phyloP scores from a whole-genome alignment of 306 rosid species.

The Pterocarpus macrocarpus region DNA sequence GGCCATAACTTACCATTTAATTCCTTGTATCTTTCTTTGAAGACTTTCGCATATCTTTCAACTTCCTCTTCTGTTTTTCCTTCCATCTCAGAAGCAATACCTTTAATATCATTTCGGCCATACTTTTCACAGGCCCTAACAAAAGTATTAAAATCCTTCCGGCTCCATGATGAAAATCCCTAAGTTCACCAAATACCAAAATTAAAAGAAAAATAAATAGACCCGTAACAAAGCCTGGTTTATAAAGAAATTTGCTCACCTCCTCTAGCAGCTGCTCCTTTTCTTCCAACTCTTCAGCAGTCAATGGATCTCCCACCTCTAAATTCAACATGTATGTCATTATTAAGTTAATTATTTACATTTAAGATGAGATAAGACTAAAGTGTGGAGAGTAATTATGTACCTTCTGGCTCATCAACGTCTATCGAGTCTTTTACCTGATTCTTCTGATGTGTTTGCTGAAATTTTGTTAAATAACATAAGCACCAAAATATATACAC shows the following conservation, averaged over 20 bases:
- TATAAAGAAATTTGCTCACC: slow-evolving; percentile 53
- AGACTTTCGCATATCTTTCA: slow-evolving; percentile 90
- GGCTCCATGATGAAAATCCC: slow-evolving; percentile 99
- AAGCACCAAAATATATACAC: slow-evolving; percentile 34
- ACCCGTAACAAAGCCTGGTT: slow-evolving; percentile 23
- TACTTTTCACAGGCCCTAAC: slow-evolving; percentile 98
- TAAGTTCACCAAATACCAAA: slow-evolving; percentile 52
- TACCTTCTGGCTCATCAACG: slow-evolving; percentile 97
- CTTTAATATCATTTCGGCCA: slow-evolving; percentile 87
- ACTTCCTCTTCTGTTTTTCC: slow-evolving; percentile 97
- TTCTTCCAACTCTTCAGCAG: slow-evolving; percentile 95
- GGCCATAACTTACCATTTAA: slow-evolving; percentile 73
- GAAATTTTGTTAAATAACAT: slow-evolving; percentile 45
- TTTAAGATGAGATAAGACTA: not conserved
- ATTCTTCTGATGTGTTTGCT: slow-evolving; percentile 99
- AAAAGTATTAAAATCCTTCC: slow-evolving; percentile 95
- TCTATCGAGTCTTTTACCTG: slow-evolving; percentile 94
- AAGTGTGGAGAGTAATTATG: slow-evolving; percentile 6
- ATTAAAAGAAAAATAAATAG: slow-evolving; percentile 43
- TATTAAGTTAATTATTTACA: slow-evolving; percentile 19
- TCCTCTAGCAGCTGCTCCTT: slow-evolving; percentile 89
- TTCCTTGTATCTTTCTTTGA: slow-evolving; percentile 94
- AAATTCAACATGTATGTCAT: slow-evolving; percentile 39
- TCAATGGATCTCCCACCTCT: slow-evolving; percentile 96
- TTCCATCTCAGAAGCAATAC: slow-evolving; percentile 94